Conservation (phyloP, 495 filamentous ascomycete species). For the Emericellopsis terricola region DNA sequence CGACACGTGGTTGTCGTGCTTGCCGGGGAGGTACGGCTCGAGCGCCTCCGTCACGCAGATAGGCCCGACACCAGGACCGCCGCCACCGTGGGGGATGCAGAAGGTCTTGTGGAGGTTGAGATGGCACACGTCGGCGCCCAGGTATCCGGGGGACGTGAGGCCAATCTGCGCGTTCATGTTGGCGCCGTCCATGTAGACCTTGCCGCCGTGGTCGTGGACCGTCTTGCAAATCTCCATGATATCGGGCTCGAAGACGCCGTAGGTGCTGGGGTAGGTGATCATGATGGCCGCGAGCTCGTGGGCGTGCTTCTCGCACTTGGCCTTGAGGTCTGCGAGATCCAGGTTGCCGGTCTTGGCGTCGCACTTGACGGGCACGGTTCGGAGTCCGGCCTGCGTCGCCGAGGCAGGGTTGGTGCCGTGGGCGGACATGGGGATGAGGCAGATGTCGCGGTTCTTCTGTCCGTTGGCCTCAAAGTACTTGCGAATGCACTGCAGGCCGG, state of each 20-base stretch:
- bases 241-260: conserved; percentile 86
- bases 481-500: conserved; percentile 82
- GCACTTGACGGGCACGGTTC: conserved; percentile 87
- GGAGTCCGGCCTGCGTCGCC: conserved; percentile 95
- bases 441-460: conserved; percentile 64
- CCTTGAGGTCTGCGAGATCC: conserved; percentile 69
- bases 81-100: conserved; percentile 95
- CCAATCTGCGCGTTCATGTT: conserved; percentile 99
- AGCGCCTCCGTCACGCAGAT: conserved; percentile 85
- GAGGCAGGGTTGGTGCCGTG: conserved; percentile 96
- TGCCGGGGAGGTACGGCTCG: conserved; percentile 49
- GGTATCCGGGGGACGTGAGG: conserved; percentile 89
- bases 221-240: conserved; percentile 74
- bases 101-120: conserved; percentile 98
- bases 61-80: conserved; percentile 87
- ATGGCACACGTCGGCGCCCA: conserved; percentile 96
- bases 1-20: conserved; percentile 47
- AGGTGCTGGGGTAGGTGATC: conserved; percentile 97
- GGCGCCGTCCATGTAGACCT: conserved; percentile 98
- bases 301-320: conserved; percentile 75
- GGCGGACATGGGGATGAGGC: conserved; percentile 89
- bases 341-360: conserved; percentile 77
- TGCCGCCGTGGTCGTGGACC: conserved; percentile 77
- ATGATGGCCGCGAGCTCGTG: conserved; percentile 86
- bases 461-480: conserved; percentile 57